Conservation (phyloP, 495 filamentous ascomycete species). For the Neurospora sp. region DNA sequence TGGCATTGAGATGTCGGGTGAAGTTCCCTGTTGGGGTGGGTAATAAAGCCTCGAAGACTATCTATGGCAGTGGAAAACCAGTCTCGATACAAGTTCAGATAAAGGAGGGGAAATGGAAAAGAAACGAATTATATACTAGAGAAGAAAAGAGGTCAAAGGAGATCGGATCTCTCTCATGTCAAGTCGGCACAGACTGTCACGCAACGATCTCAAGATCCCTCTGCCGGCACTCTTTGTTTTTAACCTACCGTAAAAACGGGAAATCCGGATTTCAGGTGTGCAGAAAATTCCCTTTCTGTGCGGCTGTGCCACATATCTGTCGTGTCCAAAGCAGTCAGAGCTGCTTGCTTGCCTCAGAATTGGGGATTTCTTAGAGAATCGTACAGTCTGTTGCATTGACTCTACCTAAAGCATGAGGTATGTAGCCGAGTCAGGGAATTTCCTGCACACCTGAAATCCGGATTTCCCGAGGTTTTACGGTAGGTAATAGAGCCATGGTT, state of each 20-base stretch:
- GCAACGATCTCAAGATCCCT: neutral
- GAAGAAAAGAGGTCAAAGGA: neutral
- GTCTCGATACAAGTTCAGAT: neutral
- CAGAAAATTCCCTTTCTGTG: too few species aligned
- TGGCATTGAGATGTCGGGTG: neutral
- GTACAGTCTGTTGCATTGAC: too few species aligned
- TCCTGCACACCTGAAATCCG: too few species aligned
- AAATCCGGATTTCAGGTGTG: too few species aligned
- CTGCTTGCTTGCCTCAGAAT: too few species aligned
- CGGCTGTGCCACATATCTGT: too few species aligned
- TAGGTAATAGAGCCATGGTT: neutral
- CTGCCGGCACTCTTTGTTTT: neutral
- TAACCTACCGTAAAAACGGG: neutral
- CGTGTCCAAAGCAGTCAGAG: too few species aligned
- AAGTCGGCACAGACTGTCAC: neutral
- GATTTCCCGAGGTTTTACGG: too few species aligned
- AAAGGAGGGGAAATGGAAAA: neutral
- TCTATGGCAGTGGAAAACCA: neutral
- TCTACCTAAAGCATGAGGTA: too few species aligned
- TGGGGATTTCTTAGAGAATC: too few species aligned
- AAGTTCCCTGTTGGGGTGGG: neutral
- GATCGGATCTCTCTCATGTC: neutral
- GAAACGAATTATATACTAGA: neutral
- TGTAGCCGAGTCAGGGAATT: too few species aligned
- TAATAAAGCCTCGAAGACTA: neutral